Conservation (phyloP, 768 basidiomycete genomes). For the Collybia nuda region DNA sequence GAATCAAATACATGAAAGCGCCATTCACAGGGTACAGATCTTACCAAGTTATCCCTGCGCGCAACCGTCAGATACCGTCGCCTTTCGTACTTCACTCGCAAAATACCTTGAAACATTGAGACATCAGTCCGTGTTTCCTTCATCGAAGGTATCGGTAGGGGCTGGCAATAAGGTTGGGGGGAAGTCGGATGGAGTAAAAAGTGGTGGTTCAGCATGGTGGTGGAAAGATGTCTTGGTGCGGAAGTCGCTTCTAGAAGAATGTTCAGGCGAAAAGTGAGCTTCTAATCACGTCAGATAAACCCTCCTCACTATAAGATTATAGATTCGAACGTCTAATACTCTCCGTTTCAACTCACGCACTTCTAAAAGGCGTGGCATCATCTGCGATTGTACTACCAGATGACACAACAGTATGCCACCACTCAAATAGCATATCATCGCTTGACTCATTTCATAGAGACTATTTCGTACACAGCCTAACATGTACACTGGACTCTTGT, state of each 20-base stretch:
- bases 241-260: slow-evolving; percentile 56
- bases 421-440: slow-evolving; percentile 9
- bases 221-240: slow-evolving; percentile 59
- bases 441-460: slow-evolving; percentile 13
- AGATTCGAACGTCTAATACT: slow-evolving; percentile 55
- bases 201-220: slow-evolving; percentile 38
- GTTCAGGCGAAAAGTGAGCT: slow-evolving; percentile 46
- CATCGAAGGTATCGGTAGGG: slow-evolving; percentile 13
- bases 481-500: slow-evolving; percentile 31
- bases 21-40: slow-evolving; percentile 28
- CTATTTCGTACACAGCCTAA: slow-evolving; percentile 30
- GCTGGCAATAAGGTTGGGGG: slow-evolving; percentile 14
- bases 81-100: slow-evolving; percentile 49
- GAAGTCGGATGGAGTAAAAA: slow-evolving; percentile 4
- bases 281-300: neutral
- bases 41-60: slow-evolving; percentile 50
- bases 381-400: slow-evolving; percentile 7
- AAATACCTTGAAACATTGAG: slow-evolving; percentile 51
- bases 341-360: slow-evolving; percentile 50
- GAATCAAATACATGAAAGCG: neutral
- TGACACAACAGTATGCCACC: slow-evolving; percentile 16
- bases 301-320: slow-evolving; percentile 1
- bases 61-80: slow-evolving; percentile 49
- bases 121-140: slow-evolving; percentile 34
- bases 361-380: slow-evolving; percentile 31